Conservation (phyloP, 2,329 filamentous ascomycete species). For the Beauveria bassiana region DNA sequence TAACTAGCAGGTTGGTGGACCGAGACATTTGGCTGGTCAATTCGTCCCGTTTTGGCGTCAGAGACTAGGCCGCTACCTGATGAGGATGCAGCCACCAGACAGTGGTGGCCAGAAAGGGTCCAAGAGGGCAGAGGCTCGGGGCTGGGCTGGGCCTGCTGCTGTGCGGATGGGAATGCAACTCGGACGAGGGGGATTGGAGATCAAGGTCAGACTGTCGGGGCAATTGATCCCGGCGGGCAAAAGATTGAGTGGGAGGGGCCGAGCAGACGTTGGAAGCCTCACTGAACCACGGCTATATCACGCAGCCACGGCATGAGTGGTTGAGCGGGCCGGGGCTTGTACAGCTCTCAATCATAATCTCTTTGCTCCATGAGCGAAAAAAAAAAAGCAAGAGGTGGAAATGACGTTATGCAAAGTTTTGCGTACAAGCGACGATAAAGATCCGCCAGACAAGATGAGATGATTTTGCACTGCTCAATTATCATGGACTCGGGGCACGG, state of each 20-base stretch:
- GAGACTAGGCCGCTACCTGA: not conserved
- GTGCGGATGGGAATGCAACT: not conserved
- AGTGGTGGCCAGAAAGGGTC: not conserved
- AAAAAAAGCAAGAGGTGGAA: not conserved
- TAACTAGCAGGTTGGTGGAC: not conserved
- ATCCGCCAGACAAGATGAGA: not conserved
- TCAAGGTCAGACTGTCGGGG: not conserved
- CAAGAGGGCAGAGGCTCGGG: slow-evolving; percentile 4
- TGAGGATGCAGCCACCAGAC: slow-evolving; percentile 3
- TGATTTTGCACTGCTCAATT: not conserved
- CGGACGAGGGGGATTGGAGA: not conserved
- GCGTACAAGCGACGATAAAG: not conserved
- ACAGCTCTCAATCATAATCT: not conserved
- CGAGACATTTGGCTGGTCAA: slow-evolving; percentile 10
- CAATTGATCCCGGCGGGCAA: not conserved
- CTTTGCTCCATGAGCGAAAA: not conserved
- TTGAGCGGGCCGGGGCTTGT: not conserved
- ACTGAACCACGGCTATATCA: not conserved
- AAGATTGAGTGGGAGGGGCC: not conserved
- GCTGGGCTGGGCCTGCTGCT: not conserved
- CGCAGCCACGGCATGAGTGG: not conserved
- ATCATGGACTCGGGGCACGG: not conserved
- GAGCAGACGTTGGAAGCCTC: slow-evolving; percentile 1
- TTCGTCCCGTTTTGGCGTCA: slow-evolving; percentile 1
- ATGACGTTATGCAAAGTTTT: not conserved